phyloP scores from a whole-genome alignment of 257 asterid genomes.

The Solanum rostratum region DNA sequence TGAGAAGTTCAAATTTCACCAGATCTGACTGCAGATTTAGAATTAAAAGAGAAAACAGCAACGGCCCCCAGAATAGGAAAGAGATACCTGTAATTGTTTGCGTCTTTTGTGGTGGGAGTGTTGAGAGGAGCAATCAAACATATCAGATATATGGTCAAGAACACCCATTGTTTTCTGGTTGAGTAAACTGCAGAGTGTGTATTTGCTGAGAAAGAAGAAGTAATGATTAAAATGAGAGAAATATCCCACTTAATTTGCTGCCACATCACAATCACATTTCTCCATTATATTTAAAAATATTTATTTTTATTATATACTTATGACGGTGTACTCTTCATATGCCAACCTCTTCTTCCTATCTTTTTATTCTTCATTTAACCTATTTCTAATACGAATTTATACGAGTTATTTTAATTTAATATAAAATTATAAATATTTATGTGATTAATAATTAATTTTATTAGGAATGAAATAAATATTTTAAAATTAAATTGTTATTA shows the following conservation, averaged over 20 bases:
- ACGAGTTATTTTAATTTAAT: too few species aligned
- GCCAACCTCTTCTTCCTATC: too few species aligned
- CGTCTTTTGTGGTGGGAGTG: conserved; percentile 53
- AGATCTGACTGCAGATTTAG: background rate
- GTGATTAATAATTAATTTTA: too few species aligned
- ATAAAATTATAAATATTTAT: too few species aligned
- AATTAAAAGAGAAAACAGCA: background rate
- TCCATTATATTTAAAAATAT: too few species aligned
- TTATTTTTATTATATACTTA: too few species aligned
- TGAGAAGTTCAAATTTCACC: background rate
- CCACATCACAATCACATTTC: background rate
- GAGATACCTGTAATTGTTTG: conserved; percentile 79
- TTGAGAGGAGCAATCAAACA: conserved; percentile 63
- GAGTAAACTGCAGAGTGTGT: background rate
- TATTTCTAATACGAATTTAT: too few species aligned
- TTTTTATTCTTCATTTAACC: too few species aligned
- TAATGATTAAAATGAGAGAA: background rate
- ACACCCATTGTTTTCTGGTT: conserved; percentile 42
- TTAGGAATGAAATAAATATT: too few species aligned
- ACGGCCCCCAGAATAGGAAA: too few species aligned
- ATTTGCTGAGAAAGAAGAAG: background rate
- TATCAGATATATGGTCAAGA: conserved; percentile 67
- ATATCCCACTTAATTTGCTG: background rate
- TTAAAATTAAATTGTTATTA: too few species aligned
- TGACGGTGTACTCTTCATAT: too few species aligned